Base-by-base conservation (phyloP, 805 yeast species). In the Ogataea pilisensis region DNA sequence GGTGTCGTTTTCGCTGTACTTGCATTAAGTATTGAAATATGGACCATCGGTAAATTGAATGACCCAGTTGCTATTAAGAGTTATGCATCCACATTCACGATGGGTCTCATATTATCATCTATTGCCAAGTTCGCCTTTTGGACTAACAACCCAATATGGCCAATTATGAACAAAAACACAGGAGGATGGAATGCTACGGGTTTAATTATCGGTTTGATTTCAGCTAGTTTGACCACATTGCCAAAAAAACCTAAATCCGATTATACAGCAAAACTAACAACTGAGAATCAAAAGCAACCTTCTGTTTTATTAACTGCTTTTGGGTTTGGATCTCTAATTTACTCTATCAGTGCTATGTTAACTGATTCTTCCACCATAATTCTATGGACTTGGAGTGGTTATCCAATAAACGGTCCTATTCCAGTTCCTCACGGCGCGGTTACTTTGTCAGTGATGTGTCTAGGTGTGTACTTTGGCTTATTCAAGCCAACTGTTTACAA, bases 331-430 rank as follows among this genome's bases (percentile, higher is more conserved):
- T 78, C 88, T 1, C 69, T 83, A 42, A 60, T 88, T 22, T 91
- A 80, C 58, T 76, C 84, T 5, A 61, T 85, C 27, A 82, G 81
- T 50, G 85, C 95, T 12, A 76, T 82, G 69, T 61, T 89, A 35
- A 75, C 87, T 3, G 99, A 93, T 59, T 75, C 96, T 0, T 81
- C 95, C 2, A 85, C 93, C 8, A 71, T 91, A 32, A 84, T 87
- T n/a, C 70, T 82, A 35, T 93, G 97, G 97, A 78, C 80, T n/a
- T 93, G 98, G 98, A 85, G 82, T 46, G 99, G 99, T 1, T 91
- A 74, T 60, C 95, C 95, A 31, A 69, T 86, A n/a, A 66, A 68
- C 3, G 95, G 95, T 0, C 96, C 97, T 9, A 73, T 85, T 4
- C 95, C 97, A 11, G 78, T 89, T 34, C 88, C 95, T 24, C 88